Evolutionary conservation across 805 yeast genomes (phyloP), one percentile per base, ranked within the genome.

Genomic region (Cyberlindnera subsufficiens): DNA sequence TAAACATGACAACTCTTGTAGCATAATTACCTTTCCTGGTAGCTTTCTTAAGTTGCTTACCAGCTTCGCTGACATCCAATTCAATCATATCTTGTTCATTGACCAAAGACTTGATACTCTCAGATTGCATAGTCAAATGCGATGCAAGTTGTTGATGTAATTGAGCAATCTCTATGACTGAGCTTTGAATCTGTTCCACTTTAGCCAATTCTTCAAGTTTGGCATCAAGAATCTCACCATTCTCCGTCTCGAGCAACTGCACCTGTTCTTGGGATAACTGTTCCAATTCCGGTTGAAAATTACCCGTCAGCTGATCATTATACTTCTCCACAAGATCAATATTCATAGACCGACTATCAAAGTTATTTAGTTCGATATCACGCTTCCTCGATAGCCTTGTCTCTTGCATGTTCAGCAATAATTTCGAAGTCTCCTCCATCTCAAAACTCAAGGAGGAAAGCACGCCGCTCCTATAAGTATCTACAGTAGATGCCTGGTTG

Each of bases 101-200:
- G 38, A 79, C 61, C 48, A 89, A 66, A 32, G 70, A 67, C 39
- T 75, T 70, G 14, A 89, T 83, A 58, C 77, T 80, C 41, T 82
- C 83, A 6, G 83, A 78, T 62, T 89, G 97, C 1, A 77, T 61
- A 19, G 77, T 76, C 38, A 89, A 67, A 58, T 90, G 95, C 42
- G 80, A 68, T 11, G 86, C 73, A 42, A 89, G 68, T 55, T 86
- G 93, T 19, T 80, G 70, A 55, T 89, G 91, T 47, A 90, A 61
- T 42, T 80, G 76, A 1, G 89, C 74, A 35, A 90, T 82, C 55
- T 87, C 96, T 35, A 79, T 58, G 61, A 83, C 78, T 2, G 86
- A 75, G 22, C 66, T 66, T 53, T 82, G 83, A 30, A 84, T 68
- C 46, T 72, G 67, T 46, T 76, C 78, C 7, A 81, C 83, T 46